Base-by-base conservation (phyloP, 768 basidiomycete species). In the Jaapia argillacea region DNA sequence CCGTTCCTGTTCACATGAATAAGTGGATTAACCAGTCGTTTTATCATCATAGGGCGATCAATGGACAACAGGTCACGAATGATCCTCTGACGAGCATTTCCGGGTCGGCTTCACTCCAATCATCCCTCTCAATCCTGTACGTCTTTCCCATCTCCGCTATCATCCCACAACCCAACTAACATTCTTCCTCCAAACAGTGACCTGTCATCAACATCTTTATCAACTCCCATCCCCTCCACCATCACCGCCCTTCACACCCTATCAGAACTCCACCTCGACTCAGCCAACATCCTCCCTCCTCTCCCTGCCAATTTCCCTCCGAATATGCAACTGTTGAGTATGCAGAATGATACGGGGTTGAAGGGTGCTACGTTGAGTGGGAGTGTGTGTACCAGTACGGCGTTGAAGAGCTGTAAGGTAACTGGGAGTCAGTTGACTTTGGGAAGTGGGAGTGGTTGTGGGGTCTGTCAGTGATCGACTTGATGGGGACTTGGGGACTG, bases 161-260 rank as follows among this genome's bases (percentile, higher is more conserved):
- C 24, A 24, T 20, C 16, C 12, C n/a, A 5, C 5, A 13, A 28
- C 12, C n/a, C 1, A n/a, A n/a, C n/a, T n/a, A n/a, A n/a, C 35
- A 5, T 21, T 26, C 2, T 23, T 35, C 24, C 27, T 12, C 1
- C n/a, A 24, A 36, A 21, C 44, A 63, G 61, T 14, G 67, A 70
- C 24, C 55, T 70, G 20, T 65, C 66, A 6, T 60, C 62, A 2
- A 68, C 65, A 2, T 63, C 59, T 4, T 57, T 70, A n/a, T 57
- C 61, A 2, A 62, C 63, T n/a, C 43, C 56, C 35, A 64, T 70
- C 27, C 65, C 68, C 1, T 42, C 50, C 5, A 31, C 53, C 4
- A 43, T 71, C 24, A 59, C 62, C 5, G 59, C 64, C 16, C 53
- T 68, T 20, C 52, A 51, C 16, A 49, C 57, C 1, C 62, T 71